These are phyloP conservation scores for sunflower (Helianthus annuus) DNA, from an alignment of 129 eudicot genomes.

Conservation along the genomic window DNA sequence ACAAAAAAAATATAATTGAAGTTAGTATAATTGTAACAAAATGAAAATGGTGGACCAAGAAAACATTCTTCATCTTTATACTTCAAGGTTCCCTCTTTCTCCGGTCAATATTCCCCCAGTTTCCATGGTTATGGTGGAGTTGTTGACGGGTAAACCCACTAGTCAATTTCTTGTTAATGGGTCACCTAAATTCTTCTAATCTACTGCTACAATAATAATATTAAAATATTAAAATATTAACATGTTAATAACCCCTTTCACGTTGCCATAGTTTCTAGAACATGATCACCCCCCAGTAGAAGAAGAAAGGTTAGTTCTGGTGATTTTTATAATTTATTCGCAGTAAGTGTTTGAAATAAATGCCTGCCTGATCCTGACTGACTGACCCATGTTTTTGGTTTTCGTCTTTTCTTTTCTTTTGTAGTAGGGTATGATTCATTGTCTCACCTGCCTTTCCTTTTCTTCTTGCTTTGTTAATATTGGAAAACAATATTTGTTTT, in stretches of 20 bases:
- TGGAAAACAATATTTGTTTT: neutral
- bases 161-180: neutral
- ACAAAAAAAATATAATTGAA: no score
- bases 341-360: constrained; percentile 30
- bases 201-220: neutral
- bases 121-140: neutral
- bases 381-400: constrained; percentile 3
- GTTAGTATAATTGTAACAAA: no score
- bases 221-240: neutral
- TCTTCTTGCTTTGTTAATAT: neutral
- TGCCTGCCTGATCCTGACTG: neutral
- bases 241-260: neutral
- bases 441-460: constrained; percentile 5
- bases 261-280: constrained; percentile 15
- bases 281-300: neutral
- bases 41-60: neutral
- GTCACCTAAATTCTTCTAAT: constrained; percentile 7
- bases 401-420: constrained; percentile 10
- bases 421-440: constrained; percentile 16
- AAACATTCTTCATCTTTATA: neutral
- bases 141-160: constrained; percentile 38
- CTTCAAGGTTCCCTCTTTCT: constrained; percentile 9
- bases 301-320: neutral
- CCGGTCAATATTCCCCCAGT: constrained; percentile 2
- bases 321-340: constrained; percentile 11